Evolutionary conservation across 441 rosid genomes (phyloP), one percentile per base, ranked within the genome.

Genomic region (Syzygium syzygioides): DNA sequence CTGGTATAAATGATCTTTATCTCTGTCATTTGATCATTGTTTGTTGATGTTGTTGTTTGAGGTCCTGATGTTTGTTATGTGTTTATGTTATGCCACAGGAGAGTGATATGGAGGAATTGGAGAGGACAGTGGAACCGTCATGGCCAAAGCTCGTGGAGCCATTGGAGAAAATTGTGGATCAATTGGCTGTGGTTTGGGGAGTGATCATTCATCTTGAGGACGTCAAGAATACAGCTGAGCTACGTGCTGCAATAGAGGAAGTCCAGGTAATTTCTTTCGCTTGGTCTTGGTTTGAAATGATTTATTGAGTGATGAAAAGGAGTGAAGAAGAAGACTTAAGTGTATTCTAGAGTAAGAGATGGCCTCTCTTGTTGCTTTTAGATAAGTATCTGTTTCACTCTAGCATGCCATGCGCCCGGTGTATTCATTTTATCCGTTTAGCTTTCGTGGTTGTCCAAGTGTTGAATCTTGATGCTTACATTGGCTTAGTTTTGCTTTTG

Each of bases 121-220:
- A 97, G 95, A 94, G 88, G 62, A 92, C 93, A 5, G 94, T 95
- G 92, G 97, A 96, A 88, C 99, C 99, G 2, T 88, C 98, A 3
- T 96, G 99, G 99, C 92, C 95, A 18, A 94, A 94, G 90, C 90
- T 97, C 85, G 98, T 95, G 87, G 99, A 96, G 87, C 99, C 99
- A 26, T 86, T 96, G 91, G 99, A 96, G 95, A 97, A 93, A 90
- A 91, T 95, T 56, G 76, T 90, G 28, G 99, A 96, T 92, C 91
- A 89, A 28, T 90, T 95, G 91, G 15, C 85, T 86, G 95, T 96
- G 66, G 94, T 94, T 83, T 97, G 98, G 99, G 96, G 96, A 86
- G 90, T 94, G 86, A 89, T 94, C 86, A 94, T 90, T 91, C 99
- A 97, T 91, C 96, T 96, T 55, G 96, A 95, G 90, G 76, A 92